phyloP scores from a whole-genome alignment of 1,139 yeast genomes.

The Yamadazyma aaseri region DNA sequence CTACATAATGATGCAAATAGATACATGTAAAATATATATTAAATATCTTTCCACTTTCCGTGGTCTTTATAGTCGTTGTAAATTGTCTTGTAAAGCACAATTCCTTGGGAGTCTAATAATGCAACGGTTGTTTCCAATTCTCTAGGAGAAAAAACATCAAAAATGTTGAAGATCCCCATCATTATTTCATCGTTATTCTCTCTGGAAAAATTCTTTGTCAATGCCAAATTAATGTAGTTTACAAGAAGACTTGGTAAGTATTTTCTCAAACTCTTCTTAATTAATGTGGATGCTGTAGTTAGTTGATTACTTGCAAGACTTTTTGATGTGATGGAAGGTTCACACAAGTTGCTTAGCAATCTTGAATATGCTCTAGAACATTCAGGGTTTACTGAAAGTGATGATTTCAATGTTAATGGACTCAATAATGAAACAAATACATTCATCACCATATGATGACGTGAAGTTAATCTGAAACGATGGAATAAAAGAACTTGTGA shows the following conservation, averaged over 20 bases:
- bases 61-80: constrained; percentile 71
- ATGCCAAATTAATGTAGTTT: constrained; percentile 51
- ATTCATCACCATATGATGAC: constrained; percentile 65
- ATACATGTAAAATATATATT: constrained; percentile 14
- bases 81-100: constrained; percentile 63
- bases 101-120: constrained; percentile 69
- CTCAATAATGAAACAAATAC: constrained; percentile 50
- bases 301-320: constrained; percentile 27
- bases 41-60: constrained; percentile 81
- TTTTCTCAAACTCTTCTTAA: constrained; percentile 60
- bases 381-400: constrained; percentile 1
- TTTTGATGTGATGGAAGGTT: constrained; percentile 44
- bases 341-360: constrained; percentile 67
- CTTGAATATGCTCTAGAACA: constrained; percentile 46
- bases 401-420: constrained; percentile 32
- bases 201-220: constrained; percentile 49
- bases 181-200: constrained; percentile 50
- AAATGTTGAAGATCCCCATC: constrained; percentile 59
- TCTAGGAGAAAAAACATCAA: constrained; percentile 65
- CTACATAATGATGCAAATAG: constrained; percentile 31
- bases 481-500: constrained; percentile 64
- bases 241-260: constrained; percentile 62
- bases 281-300: constrained; percentile 54
- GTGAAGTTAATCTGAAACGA: constrained; percentile 64
- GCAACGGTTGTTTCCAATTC: constrained; percentile 68